phyloP scores from a whole-genome alignment of 257 asterid genomes.

The Solanum tarapatanum region DNA sequence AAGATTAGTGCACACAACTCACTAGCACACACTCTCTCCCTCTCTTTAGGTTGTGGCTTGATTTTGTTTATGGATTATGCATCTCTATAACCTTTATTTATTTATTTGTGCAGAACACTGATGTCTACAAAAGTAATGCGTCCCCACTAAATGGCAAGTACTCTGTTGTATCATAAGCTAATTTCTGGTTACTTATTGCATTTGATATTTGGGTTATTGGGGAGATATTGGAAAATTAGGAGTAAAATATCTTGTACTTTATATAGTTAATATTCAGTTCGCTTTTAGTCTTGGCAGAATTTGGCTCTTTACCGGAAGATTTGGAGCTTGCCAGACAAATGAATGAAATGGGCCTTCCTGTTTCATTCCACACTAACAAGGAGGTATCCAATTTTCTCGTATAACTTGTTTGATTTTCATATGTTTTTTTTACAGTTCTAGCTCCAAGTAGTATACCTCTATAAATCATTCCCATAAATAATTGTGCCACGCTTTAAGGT shows the following conservation, averaged over 20 bases:
- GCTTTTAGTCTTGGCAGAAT: constrained; percentile 21
- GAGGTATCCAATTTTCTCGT: constrained; percentile 26
- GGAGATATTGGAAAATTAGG: not conserved
- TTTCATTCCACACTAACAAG: constrained; percentile 70
- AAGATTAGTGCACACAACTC: not conserved
- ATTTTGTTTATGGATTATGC: not conserved
- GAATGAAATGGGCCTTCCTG: constrained; percentile 78
- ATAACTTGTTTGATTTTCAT: not conserved
- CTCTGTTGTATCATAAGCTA: not conserved
- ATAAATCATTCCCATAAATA: not conserved
- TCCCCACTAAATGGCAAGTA: constrained; percentile 21
- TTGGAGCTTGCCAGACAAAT: constrained; percentile 36
- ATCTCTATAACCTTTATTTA: not conserved
- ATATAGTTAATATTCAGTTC: not conserved
- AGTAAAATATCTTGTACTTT: not conserved
- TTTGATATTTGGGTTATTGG: not conserved
- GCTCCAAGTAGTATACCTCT: not conserved
- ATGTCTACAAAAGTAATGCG: not conserved
- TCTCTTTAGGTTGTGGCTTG: not conserved
- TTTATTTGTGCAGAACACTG: constrained; percentile 32
- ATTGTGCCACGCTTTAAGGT: not conserved
- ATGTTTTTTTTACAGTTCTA: not conserved
- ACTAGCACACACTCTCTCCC: not conserved
- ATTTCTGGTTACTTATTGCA: not conserved
- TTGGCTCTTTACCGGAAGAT: constrained; percentile 31